phyloP scores from a whole-genome alignment of 768 basidiomycete species.

The Auricularia cornea region DNA sequence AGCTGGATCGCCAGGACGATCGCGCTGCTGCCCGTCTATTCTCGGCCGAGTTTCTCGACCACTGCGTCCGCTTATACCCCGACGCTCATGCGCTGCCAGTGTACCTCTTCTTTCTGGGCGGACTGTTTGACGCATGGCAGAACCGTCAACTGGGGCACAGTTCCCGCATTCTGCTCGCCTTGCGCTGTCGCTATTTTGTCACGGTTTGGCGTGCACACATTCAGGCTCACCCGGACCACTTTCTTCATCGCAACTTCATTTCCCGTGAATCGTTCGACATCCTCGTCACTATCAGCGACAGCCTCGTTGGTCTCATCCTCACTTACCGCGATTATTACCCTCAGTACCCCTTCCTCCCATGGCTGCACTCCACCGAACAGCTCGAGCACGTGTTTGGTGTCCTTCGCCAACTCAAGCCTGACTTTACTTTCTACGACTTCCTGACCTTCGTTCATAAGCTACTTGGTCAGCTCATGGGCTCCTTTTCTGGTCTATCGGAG shows the following conservation, averaged over 20 bases:
- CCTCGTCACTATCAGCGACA: slow-evolving; percentile 14
- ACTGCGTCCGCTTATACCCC: slow-evolving; percentile 16
- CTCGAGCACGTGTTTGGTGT: slow-evolving; percentile 26
- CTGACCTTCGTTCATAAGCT: slow-evolving; percentile 17
- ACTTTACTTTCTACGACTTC: slow-evolving; percentile 18
- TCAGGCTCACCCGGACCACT: slow-evolving; percentile 11
- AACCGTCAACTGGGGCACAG: slow-evolving; percentile 16
- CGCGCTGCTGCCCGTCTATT: slow-evolving; percentile 33
- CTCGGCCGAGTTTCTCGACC: slow-evolving; percentile 25
- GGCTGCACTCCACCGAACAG: slow-evolving; percentile 25
- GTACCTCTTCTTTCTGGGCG: slow-evolving; percentile 31
- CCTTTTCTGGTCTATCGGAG: neutral
- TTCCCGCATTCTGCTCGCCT: slow-evolving; percentile 16
- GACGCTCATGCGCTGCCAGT: slow-evolving; percentile 20
- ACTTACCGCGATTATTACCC: slow-evolving; percentile 11
- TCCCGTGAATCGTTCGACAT: slow-evolving; percentile 17
- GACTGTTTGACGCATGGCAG: slow-evolving; percentile 21
- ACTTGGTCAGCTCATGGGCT: neutral
- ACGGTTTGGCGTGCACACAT: slow-evolving; percentile 18
- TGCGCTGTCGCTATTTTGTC: slow-evolving; percentile 18
- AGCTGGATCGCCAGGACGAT: slow-evolving; percentile 38
- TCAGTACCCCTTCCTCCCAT: slow-evolving; percentile 19
- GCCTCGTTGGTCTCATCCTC: slow-evolving; percentile 15
- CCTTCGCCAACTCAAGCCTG: slow-evolving; percentile 13
- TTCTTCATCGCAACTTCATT: slow-evolving; percentile 13